These are phyloP conservation scores for Ceratobasidium sp. DNA, from an alignment of 1,284 basidiomycete species.

Conservation along the genomic window DNA sequence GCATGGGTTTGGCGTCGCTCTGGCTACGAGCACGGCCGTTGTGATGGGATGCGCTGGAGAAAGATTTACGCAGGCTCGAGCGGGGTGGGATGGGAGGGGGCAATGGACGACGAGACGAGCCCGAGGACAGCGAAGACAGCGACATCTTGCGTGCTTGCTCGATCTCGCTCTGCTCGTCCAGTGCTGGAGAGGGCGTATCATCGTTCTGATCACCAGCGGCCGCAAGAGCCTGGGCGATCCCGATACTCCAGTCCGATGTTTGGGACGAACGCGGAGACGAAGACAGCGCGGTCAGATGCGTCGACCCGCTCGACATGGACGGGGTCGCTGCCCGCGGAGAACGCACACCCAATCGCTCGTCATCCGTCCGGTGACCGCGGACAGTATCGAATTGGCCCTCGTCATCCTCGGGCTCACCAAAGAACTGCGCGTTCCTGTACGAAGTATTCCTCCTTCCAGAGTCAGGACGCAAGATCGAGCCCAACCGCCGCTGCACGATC, in stretches of 20 bases:
- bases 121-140: conserved; percentile 37
- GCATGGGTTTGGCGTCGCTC: conserved; percentile 13
- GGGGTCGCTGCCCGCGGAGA: conserved; percentile 29
- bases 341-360: conserved; percentile 1
- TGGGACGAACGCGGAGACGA: conserved; percentile 33
- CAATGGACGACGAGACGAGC: conserved; percentile 16
- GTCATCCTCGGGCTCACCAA: conserved; percentile 25
- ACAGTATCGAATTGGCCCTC: conserved; percentile 17
- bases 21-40: not conserved
- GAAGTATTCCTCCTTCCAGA: conserved; percentile 19
- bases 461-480: conserved; percentile 17
- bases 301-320: conserved; percentile 35
- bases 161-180: conserved; percentile 37
- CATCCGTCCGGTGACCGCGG: conserved; percentile 2
- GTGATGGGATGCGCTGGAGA: not conserved
- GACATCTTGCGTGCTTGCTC: conserved; percentile 38
- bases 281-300: conserved; percentile 23
- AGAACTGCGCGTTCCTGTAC: conserved; percentile 42
- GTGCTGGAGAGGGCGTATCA: not conserved
- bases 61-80: conserved; percentile 26
- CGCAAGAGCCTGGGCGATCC: conserved; percentile 23
- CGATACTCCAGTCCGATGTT: conserved; percentile 42
- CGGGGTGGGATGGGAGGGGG: conserved; percentile 38
- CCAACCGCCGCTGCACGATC: conserved; percentile 39
- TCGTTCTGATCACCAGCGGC: not conserved